phyloP scores from a whole-genome alignment of 2,329 filamentous ascomycete species.

The Phialophora verrucosa region DNA sequence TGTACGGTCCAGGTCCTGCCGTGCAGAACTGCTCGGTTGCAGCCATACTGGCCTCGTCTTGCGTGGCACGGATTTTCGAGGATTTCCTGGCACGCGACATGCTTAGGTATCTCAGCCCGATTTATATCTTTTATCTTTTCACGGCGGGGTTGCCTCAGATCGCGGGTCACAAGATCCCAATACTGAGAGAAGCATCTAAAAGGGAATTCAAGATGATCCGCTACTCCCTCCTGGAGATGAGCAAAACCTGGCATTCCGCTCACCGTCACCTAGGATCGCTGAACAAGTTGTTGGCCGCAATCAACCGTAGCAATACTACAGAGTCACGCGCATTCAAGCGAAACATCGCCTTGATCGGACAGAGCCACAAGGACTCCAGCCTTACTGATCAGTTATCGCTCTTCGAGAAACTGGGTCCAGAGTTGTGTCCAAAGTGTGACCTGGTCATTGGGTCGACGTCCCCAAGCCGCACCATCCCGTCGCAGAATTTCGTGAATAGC shows the following conservation, averaged over 20 bases:
- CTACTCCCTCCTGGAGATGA: conserved; percentile 9
- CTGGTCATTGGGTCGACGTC: too few relatives aligned
- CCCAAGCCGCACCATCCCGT: too few relatives aligned
- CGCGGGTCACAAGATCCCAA: background rate
- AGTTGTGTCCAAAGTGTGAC: background rate
- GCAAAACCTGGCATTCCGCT: conserved; percentile 11
- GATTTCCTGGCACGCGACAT: conserved; percentile 8
- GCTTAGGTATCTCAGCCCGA: conserved; percentile 5
- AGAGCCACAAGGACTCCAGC: conserved; percentile 6
- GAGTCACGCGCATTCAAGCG: background rate
- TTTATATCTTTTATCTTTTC: conserved; percentile 7
- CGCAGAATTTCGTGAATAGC: too few relatives aligned
- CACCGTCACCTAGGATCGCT: conserved; percentile 2
- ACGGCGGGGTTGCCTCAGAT: too few relatives aligned
- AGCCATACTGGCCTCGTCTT: conserved; percentile 5
- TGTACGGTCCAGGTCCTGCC: too few relatives aligned
- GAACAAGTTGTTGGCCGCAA: conserved; percentile 5
- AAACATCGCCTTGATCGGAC: conserved; percentile 3
- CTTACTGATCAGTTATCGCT: conserved; percentile 6
- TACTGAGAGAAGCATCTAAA: conserved; percentile 6
- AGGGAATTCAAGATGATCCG: conserved; percentile 12
- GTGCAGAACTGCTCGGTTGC: too few relatives aligned
- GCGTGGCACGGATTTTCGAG: conserved; percentile 3
- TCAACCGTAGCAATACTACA: too few relatives aligned
- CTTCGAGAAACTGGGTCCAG: background rate